Percentiles rank a stretch among this genome's conserved stretches.
phyloP scores from a whole-genome alignment of 2,329 filamentous ascomycete genomes.

The Aspergillus neotritici region DNA sequence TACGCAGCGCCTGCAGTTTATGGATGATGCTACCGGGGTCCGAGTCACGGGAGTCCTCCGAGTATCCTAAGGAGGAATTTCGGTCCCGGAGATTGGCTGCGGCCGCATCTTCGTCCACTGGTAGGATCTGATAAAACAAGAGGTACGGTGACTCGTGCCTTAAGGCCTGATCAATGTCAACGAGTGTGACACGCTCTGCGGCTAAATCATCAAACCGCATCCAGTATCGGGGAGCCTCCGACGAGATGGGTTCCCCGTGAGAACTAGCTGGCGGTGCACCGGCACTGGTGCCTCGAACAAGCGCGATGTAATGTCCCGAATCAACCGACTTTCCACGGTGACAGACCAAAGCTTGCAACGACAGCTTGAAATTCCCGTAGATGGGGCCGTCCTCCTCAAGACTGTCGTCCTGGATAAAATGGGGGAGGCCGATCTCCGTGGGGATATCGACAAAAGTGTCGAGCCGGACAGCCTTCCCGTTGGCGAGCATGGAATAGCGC shows the following conservation, averaged over 20 bases:
- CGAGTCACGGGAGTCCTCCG: slow-evolving; percentile 20
- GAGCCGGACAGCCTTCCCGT: slow-evolving; percentile 64
- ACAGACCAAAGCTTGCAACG: slow-evolving; percentile 85
- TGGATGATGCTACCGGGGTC: slow-evolving; percentile 16
- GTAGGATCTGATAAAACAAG: slow-evolving; percentile 90
- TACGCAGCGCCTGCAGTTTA: slow-evolving; percentile 14
- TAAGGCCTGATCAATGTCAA: slow-evolving; percentile 72
- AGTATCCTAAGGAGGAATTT: slow-evolving; percentile 23
- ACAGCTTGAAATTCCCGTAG: slow-evolving; percentile 86
- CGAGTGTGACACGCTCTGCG: slow-evolving; percentile 62
- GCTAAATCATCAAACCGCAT: slow-evolving; percentile 88
- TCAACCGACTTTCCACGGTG: slow-evolving; percentile 81
- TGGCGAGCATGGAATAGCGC: slow-evolving; percentile 69
- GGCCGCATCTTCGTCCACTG: slow-evolving; percentile 63
- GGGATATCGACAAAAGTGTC: slow-evolving; percentile 90
- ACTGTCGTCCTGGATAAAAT: slow-evolving; percentile 80
- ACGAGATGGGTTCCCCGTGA: slow-evolving; percentile 26
- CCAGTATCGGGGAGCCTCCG: slow-evolving; percentile 72
- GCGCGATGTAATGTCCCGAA: slow-evolving; percentile 85
- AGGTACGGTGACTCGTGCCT: slow-evolving; percentile 89
- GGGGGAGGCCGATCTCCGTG: slow-evolving; percentile 71
- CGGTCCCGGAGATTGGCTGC: slow-evolving; percentile 32
- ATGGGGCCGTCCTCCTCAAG: slow-evolving; percentile 61
- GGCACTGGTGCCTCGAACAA: slow-evolving; percentile 65
- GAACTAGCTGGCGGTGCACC: slow-evolving; percentile 23